These are phyloP conservation scores for Hypoxylon sp. DNA, from an alignment of 2,329 filamentous ascomycete genomes.

Conservation along the genomic window DNA sequence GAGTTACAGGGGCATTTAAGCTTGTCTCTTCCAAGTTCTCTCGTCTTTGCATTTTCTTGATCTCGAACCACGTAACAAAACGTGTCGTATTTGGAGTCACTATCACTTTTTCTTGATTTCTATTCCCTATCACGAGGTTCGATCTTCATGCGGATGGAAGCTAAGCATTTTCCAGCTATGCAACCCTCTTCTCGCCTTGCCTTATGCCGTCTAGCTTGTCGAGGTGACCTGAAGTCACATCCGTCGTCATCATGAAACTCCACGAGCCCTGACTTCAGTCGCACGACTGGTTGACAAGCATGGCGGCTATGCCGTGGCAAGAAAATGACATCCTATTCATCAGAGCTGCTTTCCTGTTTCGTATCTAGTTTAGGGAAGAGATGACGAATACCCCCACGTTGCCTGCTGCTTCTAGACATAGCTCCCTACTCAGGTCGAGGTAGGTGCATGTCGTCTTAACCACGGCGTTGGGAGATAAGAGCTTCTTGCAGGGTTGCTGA, in stretches of 20 bases:
- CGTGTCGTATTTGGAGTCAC: too few relatives aligned
- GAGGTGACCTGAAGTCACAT: slow-evolving; percentile 6
- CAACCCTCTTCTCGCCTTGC: not conserved
- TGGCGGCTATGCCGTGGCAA: slow-evolving; percentile 2
- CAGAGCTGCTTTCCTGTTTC: slow-evolving; percentile 9
- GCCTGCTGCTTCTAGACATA: slow-evolving; percentile 14
- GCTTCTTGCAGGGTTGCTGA: not conserved
- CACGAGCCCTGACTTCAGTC: slow-evolving; percentile 2
- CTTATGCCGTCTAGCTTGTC: not conserved
- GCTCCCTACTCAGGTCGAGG: slow-evolving; percentile 10
- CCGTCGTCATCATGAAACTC: slow-evolving; percentile 14
- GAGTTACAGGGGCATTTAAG: slow-evolving; percentile 13
- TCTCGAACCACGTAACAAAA: slow-evolving; percentile 14
- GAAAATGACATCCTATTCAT: slow-evolving; percentile 8
- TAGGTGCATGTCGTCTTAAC: slow-evolving; percentile 4
- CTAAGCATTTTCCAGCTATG: too few relatives aligned
- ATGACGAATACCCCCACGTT: slow-evolving; percentile 28
- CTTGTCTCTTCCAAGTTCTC: slow-evolving; percentile 20
- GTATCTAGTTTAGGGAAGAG: not conserved
- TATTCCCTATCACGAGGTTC: slow-evolving; percentile 12
- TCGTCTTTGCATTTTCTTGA: slow-evolving; percentile 1
- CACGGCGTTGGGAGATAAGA: slow-evolving; percentile 9
- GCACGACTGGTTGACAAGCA: slow-evolving; percentile 5
- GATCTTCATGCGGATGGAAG: slow-evolving; percentile 13
- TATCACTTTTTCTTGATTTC: slow-evolving; percentile 16